Base-by-base conservation (phyloP, 495 filamentous ascomycete species). In the Tuber borchii region DNA sequence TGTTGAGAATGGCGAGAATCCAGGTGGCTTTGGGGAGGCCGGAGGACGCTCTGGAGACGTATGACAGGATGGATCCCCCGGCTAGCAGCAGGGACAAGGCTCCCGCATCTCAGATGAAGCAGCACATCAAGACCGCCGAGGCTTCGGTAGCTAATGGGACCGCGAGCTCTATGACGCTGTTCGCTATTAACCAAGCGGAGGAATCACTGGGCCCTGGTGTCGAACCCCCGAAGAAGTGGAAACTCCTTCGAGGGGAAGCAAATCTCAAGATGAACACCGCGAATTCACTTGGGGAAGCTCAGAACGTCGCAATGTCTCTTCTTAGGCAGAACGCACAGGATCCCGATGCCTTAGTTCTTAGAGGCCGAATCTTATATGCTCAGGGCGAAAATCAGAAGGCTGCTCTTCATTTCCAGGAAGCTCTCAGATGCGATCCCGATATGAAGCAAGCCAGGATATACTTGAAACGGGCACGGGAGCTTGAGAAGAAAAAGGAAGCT, bases 371-470 rank as follows among this genome's bases (percentile, higher is more conserved):
- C 12, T 87, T 95, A 75, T 98, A 98, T 81, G 91, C 90, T 9
- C 90, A 93, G 83, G 95, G 95, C 39, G 96, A 99, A 78, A 97
- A 97, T 78, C 92, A 94, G 0, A 96, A 97, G 86, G 96, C 95
- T 2, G 86, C 96, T n/a, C 91, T 94, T 81, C 91, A 96, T 84
- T 94, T 98, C 86, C 89, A 92, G 79, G 91, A 95, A 85, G 96
- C 95, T 37, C 85, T 97, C 61, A 90, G 87, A 83, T 93, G 94
- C 83, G 96, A 98, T 83, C 95, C 96, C 44, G 95, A 99, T 83
- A 92, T 91, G 84, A 93, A 96, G 65, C 92, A 94, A 85, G 82
- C 82, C 34, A 77, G 75, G 42, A 78, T 81, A 75, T 83, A 78
- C 48, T 61, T 83, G 73, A 83, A 83, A 72, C 75, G 78, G 61